Percentiles rank a stretch among this genome's conserved stretches.
Conservation (phyloP, 495 filamentous ascomycete genomes). For the Chaetomidium leptoderma region DNA sequence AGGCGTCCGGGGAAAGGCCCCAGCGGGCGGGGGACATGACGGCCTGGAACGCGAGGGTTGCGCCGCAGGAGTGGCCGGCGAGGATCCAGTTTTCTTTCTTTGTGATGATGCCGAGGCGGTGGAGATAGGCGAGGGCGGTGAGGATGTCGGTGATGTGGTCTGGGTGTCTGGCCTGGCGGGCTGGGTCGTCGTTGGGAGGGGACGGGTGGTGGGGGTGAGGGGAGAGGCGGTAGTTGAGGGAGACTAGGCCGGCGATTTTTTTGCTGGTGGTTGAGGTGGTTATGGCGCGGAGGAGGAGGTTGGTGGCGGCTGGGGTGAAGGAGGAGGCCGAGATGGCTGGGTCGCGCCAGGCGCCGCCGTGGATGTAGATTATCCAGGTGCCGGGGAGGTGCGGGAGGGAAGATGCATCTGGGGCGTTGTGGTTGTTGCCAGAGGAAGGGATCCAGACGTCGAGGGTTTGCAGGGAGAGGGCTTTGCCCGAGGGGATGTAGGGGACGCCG, state of each 20-base stretch:
- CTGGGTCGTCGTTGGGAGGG: slow-evolving; percentile 21
- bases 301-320: slow-evolving; percentile 20
- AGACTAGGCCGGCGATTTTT: slow-evolving; percentile 60
- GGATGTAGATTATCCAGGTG: slow-evolving; percentile 60
- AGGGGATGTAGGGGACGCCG: slow-evolving; percentile 14
- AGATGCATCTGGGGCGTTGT: neutral
- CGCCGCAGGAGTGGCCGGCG: slow-evolving; percentile 73
- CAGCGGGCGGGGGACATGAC: slow-evolving; percentile 45
- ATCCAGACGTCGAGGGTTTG: slow-evolving; percentile 30
- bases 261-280: neutral
- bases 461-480: neutral
- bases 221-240: slow-evolving; percentile 76
- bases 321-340: slow-evolving; percentile 54
- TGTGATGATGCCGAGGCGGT: slow-evolving; percentile 33
- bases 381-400: slow-evolving; percentile 9
- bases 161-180: slow-evolving; percentile 56
- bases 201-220: slow-evolving; percentile 55
- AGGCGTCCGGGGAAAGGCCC: neutral
- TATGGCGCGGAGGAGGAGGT: slow-evolving; percentile 12
- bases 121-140: slow-evolving; percentile 57
- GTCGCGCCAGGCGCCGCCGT: slow-evolving; percentile 88
- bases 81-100: slow-evolving; percentile 45
- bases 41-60: slow-evolving; percentile 65
- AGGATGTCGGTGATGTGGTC: slow-evolving; percentile 70
- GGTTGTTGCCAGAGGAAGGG: neutral